Evolutionary conservation across 1,284 basidiomycete genomes (phyloP), one percentile per base, ranked within the genome.

Genomic region (Leucoagaricus sp.): DNA sequence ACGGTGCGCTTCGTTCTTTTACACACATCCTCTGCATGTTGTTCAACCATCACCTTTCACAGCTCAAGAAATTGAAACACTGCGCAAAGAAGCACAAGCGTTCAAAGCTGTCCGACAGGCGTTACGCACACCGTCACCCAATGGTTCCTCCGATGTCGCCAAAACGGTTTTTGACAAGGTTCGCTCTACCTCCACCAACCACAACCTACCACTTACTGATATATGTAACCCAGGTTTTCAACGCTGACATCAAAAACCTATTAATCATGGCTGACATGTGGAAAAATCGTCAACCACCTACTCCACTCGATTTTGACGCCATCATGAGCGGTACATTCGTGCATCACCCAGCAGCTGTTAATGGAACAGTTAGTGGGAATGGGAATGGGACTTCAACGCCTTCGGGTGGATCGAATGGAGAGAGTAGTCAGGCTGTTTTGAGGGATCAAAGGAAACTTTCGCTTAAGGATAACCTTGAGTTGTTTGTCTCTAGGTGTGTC

Each of bases 211-310:
- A 34, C 17, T 23, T 25, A 12, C 6, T 12, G 12, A 45, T 19
- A 15, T 28, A 7, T 23, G 7, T 15, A 13, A 3, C 31, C 48
- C 36, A 95, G 92, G 89, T 98, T 8, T 99, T 96, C 77, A 80
- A 87, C 61, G 72, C 83, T 1, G 97, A 99, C 65, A 94, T 98
- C 63, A 81, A 86, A 57, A 92, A 97, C 49, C 79, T 99, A 1
- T 77, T 99, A 12, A 84, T 84, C 12, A 99, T 99, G 97, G 79
- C 87, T n/a, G 96, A 98, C 66, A 98, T 99, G 95, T 99, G 97
- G 97, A 87, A 87, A 46, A 83, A 89, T 8, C 85, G 97, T 26
- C 83, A 86, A 23, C 89, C 89, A 60, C 97, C 97, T 0, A 84
- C 82, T 0, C 88, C 96, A 1, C 82, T 99, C 31, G 86, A 93